Evolutionary conservation across 2,329 filamentous ascomycete genomes (phyloP), one percentile per base, ranked within the genome.

Genomic region (Lachnellula occidentalis): DNA sequence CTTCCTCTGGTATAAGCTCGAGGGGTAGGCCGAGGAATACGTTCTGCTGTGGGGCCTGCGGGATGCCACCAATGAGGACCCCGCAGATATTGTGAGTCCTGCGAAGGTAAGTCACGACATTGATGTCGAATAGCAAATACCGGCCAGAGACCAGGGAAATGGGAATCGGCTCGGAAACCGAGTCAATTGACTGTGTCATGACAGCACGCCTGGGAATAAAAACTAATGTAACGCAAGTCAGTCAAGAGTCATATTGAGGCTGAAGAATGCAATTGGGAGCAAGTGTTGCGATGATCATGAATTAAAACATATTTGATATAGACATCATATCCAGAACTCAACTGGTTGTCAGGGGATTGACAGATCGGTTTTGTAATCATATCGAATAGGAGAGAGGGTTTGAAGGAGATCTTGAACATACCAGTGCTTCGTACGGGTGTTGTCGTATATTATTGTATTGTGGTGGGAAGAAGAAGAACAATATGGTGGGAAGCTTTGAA

Each of bases 11-110:
- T 76, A 94, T 89, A 45, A 99, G 78, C 75, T 96, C 88, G 24
- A 97, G 74, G 2, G 94, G 94, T 48, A 97, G 74, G 45, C 92
- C 90, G 55, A 92, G 81, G 69, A 97, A 97, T 55, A 96, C 81
- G 73, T 96, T 97, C 73, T 99, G 94, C 64, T 95, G 92, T 5
- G 92, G 91, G 54, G 90, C 86, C 72, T 97, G 92, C 2, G 94
- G 92, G 31, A 96, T 83, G 7, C 89, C 92, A 54, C 94, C 94
- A 56, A 89, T 85, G 53, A 96, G 78, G 34, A 94, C 87, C 59
- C 91, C 91, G 67, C 88, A 92, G 65, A 96, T 90, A 69, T 90
- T 85, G 74, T 96, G 82, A 64, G 83, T 77, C 58, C 88, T 84
- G 61, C 94, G 88, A 59, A 96, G 78, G 69, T 86, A 81, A 64